Conservation (phyloP, 1,284 basidiomycete species). For the Coniophora puteana region DNA sequence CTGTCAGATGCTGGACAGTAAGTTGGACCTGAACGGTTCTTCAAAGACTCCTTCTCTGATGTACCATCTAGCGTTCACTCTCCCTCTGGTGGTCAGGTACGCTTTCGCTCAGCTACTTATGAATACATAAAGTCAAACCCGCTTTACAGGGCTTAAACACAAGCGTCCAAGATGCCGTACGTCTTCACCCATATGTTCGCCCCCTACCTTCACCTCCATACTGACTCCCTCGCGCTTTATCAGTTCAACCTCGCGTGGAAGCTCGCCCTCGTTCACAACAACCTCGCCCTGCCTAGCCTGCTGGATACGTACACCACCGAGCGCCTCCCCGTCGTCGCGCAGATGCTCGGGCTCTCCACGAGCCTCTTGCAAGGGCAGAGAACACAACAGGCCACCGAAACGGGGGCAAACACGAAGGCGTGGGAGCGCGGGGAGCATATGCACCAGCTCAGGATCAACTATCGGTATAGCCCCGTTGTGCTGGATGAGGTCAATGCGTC, state of each 20-base stretch:
- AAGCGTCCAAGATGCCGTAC: constrained; percentile 1
- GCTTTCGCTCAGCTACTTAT: no score
- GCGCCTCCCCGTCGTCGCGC: constrained; percentile 28
- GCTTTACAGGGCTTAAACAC: constrained; percentile 1
- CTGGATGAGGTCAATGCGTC: constrained; percentile 3
- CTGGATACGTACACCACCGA: constrained; percentile 28
- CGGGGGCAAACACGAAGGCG: not conserved
- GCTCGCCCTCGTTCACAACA: constrained; percentile 24
- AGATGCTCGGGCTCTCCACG: constrained; percentile 20
- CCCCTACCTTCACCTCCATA: not conserved
- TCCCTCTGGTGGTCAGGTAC: no score
- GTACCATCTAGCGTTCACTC: no score
- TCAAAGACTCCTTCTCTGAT: no score
- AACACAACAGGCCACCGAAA: not conserved
- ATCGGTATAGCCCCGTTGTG: constrained; percentile 8
- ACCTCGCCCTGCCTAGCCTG: constrained; percentile 19
- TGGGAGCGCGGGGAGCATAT: constrained; percentile 4
- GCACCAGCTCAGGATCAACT: constrained; percentile 10
- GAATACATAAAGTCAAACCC: no score
- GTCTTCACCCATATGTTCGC: not conserved
- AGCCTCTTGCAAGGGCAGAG: no score
- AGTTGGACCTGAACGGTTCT: no score
- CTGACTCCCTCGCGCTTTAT: not conserved
- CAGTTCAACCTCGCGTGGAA: constrained; percentile 1
- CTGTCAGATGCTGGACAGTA: no score